Evolutionary conservation across 2,329 filamentous ascomycete genomes (phyloP).

Genomic region (Peltaster fructicola): DNA sequence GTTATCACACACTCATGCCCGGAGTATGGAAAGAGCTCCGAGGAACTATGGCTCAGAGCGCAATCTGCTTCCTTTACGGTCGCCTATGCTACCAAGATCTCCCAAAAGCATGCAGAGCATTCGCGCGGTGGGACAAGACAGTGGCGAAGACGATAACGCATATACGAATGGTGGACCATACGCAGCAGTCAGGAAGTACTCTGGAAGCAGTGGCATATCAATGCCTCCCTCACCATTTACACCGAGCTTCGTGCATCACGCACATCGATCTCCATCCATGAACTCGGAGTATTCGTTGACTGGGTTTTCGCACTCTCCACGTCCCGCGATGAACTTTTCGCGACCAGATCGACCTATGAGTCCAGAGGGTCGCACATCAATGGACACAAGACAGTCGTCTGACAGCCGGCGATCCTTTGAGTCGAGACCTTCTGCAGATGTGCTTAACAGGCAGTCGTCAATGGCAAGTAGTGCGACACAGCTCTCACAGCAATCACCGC

Average conservation of each 20-base stretch:
- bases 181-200: constrained; percentile 58
- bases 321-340: constrained; percentile 84
- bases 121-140: constrained; percentile 28
- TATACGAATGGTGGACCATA: constrained; percentile 40
- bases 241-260: constrained; percentile 37
- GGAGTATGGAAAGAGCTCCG: too few species aligned
- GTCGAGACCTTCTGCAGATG: constrained; percentile 8
- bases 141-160: constrained; percentile 44
- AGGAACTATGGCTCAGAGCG: constrained; percentile 14
- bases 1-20: too few species aligned
- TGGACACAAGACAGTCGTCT: constrained; percentile 18
- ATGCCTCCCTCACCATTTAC: constrained; percentile 45
- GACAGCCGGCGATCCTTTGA: constrained; percentile 11
- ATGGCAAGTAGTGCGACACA: constrained; percentile 12
- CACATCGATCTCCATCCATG: constrained; percentile 65
- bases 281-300: constrained; percentile 61
- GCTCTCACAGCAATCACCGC: too few species aligned
- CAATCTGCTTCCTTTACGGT: constrained; percentile 16
- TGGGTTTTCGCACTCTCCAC: constrained; percentile 37
- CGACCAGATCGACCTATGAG: too few species aligned
- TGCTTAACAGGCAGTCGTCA: constrained; percentile 11
- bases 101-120: constrained; percentile 27
- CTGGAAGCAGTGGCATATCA: constrained; percentile 48
- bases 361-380: constrained; percentile 23
- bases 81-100: constrained; percentile 24